phyloP scores from a whole-genome alignment of 176 grass and related monocot species.

The Luzula sylvatica region DNA sequence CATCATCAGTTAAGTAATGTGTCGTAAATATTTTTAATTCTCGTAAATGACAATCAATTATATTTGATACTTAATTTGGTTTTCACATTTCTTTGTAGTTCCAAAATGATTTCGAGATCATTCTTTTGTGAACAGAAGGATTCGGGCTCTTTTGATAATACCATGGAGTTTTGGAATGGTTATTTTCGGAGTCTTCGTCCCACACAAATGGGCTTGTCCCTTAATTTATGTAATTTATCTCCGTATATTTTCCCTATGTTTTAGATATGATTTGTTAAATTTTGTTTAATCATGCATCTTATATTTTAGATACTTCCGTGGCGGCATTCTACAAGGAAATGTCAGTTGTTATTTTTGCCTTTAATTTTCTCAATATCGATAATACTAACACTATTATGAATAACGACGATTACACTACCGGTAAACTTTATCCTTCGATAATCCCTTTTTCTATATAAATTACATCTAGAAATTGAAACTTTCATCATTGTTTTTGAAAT shows the following conservation, averaged over 20 bases:
- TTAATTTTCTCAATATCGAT: slow-evolving; percentile 30
- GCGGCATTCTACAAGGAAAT: slow-evolving; percentile 74
- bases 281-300: neutral
- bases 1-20: slow-evolving; percentile 33
- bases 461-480: neutral
- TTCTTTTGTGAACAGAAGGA: slow-evolving; percentile 65
- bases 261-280: neutral
- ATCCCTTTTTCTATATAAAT: neutral
- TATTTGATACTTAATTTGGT: neutral
- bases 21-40: neutral
- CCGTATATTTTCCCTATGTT: neutral
- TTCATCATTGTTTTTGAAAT: neutral
- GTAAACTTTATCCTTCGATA: slow-evolving; percentile 14
- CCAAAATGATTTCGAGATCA: slow-evolving; percentile 52
- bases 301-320: slow-evolving; percentile 57
- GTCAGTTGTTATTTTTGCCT: slow-evolving; percentile 42
- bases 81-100: slow-evolving; percentile 43
- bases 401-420: slow-evolving; percentile 46
- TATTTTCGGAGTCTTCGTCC: slow-evolving; percentile 86
- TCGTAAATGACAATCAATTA: neutral
- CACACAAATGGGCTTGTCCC: slow-evolving; percentile 74
- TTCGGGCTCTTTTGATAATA: slow-evolving; percentile 43
- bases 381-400: slow-evolving; percentile 30
- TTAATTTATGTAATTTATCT: slow-evolving; percentile 48
- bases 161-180: slow-evolving; percentile 80